Evolutionary conservation across 1,284 basidiomycete genomes (phyloP).

Genomic region (Microbotryum violaceum): DNA sequence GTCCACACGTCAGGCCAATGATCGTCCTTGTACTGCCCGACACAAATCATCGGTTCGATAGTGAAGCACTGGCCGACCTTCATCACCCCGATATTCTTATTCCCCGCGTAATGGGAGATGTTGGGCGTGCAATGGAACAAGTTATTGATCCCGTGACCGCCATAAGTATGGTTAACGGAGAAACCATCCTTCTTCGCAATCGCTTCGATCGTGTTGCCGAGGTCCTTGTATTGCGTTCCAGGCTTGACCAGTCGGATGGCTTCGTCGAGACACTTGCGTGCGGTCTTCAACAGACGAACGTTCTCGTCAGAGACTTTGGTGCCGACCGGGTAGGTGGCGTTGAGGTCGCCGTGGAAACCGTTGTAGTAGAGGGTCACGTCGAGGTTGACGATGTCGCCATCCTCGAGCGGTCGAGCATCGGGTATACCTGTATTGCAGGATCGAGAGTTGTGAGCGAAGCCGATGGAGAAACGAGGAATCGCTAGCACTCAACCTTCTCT

Average conservation of each 20-base stretch:
- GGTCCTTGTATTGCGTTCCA: conserved; percentile 45
- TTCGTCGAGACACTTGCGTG: conserved; percentile 72
- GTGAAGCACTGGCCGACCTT: conserved; percentile 54
- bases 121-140: conserved; percentile 54
- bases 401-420: conserved; percentile 71
- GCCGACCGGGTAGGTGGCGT: conserved; percentile 48
- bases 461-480: conserved; percentile 27
- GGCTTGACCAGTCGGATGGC: conserved; percentile 49
- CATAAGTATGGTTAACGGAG: conserved; percentile 61
- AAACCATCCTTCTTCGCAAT: conserved; percentile 70
- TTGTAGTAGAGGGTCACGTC: conserved; percentile 61
- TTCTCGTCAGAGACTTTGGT: conserved; percentile 52
- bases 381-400: conserved; percentile 90
- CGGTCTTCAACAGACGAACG: conserved; percentile 62
- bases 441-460: background rate
- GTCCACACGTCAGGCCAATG: conserved; percentile 35
- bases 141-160: conserved; percentile 82
- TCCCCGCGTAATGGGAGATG: conserved; percentile 66
- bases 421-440: conserved; percentile 58
- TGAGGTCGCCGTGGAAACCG: conserved; percentile 77
- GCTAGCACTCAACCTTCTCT: conserved; percentile 1
- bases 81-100: conserved; percentile 66
- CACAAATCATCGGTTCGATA: conserved; percentile 89
- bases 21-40: conserved; percentile 48
- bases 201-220: conserved; percentile 56